Conservation (phyloP, 2,329 filamentous ascomycete species). For the Fusarium sp. region DNA sequence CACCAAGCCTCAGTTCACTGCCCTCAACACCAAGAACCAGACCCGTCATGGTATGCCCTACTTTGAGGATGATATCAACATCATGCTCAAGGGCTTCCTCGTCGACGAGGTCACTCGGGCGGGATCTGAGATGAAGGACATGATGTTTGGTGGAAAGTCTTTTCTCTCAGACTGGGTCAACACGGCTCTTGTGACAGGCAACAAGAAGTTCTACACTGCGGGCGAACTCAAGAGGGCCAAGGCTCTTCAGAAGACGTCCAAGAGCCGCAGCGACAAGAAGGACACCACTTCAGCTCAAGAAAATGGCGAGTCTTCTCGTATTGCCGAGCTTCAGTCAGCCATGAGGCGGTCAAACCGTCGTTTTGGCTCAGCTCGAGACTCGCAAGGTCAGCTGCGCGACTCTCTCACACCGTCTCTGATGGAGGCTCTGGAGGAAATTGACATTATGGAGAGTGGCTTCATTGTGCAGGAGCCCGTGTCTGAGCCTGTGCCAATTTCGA, state of each 20-base stretch:
- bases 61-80: slow-evolving; percentile 9
- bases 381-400: slow-evolving; percentile 4
- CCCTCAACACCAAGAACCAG: slow-evolving; percentile 12
- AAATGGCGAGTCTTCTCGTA: slow-evolving; percentile 3
- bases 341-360: background rate
- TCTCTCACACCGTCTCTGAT: slow-evolving; percentile 8
- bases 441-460: background rate
- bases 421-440: slow-evolving; percentile 2
- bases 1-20: slow-evolving; percentile 1
- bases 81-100: slow-evolving; percentile 15
- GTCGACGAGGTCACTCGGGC: slow-evolving; percentile 6
- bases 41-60: slow-evolving; percentile 8
- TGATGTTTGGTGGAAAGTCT: slow-evolving; percentile 8
- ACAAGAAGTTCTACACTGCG: slow-evolving; percentile 12
- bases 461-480: background rate
- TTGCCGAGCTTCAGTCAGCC: slow-evolving; percentile 1
- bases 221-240: slow-evolving; percentile 7
- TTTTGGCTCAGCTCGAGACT: background rate
- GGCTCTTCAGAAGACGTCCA: slow-evolving; percentile 5
- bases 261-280: slow-evolving; percentile 4
- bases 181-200: slow-evolving; percentile 4
- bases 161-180: slow-evolving; percentile 11
- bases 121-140: slow-evolving; percentile 7
- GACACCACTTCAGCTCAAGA: background rate
- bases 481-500: background rate